Evolutionary conservation across 2,329 filamentous ascomycete species (phyloP), one percentile per base, ranked within the genome.

Genomic region (Ascochyta fabae): DNA sequence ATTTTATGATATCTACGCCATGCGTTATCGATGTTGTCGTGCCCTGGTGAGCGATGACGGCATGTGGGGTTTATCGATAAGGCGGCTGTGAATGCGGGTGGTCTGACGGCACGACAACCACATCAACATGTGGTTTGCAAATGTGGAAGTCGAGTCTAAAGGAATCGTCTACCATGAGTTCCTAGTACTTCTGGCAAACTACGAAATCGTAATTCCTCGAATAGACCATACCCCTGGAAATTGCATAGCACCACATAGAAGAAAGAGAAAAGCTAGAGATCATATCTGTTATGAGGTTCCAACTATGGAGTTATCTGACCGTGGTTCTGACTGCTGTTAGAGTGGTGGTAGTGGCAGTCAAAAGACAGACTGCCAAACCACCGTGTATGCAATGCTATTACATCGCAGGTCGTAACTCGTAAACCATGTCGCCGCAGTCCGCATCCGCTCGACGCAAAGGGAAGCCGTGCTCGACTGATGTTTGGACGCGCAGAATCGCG

Each of bases 341-440:
- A 3, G 19, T 50, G 53, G 57, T 57, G 54, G 58, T 49, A 60
- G 41, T 65, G 56, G 38, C 52, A 48, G 36, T 48, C 16, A 40
- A 16, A n/a, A 41, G 27, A 22, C 26, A 48, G 46, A 49, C 48
- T 26, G 47, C 31, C 57, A 58, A 65, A 55, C 66, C 61, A 64
- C 64, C 46, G 19, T 52, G 35, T 48, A 52, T 16, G 29, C 55
- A 34, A 42, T 46, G 44, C 29, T 33, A 36, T 46, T 40, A 24
- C 10, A 16, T 53, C 50, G 31, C 41, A 27, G 27, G 35, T 42
- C 16, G 26, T 33, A 48, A 27, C 10, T 43, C 44, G 39, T 52
- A 38, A 43, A 47, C 29, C 48, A 33, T 45, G 24, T 26, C 34
- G 12, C 44, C 23, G 13, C 43, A 19, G 22, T 24, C 12, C 33